Evolutionary conservation across 208 protist genomes (phyloP).

Genomic region (Blechomonas ayalai): DNA sequence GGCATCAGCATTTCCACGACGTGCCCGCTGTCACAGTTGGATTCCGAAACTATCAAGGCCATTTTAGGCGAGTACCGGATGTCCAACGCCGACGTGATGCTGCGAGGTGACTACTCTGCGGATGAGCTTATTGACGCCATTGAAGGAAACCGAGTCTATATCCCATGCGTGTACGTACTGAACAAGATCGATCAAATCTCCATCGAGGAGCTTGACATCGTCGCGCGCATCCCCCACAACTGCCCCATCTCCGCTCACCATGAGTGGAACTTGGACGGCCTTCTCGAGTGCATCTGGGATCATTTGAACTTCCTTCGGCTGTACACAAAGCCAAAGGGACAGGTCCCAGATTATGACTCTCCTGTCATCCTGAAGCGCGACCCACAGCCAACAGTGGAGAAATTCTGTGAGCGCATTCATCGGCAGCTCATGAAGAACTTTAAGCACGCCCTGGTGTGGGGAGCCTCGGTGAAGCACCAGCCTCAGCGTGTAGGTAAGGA

Average conservation of each 20-base stretch:
- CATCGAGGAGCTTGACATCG: slow-evolving; percentile 96
- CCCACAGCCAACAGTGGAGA: slow-evolving; percentile 88
- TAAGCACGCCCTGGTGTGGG: slow-evolving; percentile 99
- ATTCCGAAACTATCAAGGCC: slow-evolving; percentile 89
- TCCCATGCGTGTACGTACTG: slow-evolving; percentile 95
- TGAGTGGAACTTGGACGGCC: slow-evolving; percentile 96
- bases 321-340: slow-evolving; percentile 98
- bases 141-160: slow-evolving; percentile 95
- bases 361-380: slow-evolving; percentile 94
- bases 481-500: slow-evolving; percentile 96
- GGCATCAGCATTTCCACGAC: slow-evolving; percentile 89
- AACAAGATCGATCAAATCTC: slow-evolving; percentile 99
- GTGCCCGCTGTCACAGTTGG: slow-evolving; percentile 81
- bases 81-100: slow-evolving; percentile 92
- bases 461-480: slow-evolving; percentile 96
- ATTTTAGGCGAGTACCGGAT: slow-evolving; percentile 95
- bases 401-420: slow-evolving; percentile 97
- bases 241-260: slow-evolving; percentile 96
- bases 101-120: slow-evolving; percentile 91
- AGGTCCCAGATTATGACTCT: slow-evolving; percentile 96
- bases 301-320: slow-evolving; percentile 96
- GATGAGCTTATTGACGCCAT: slow-evolving; percentile 98
- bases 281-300: slow-evolving; percentile 98
- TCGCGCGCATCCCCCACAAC: slow-evolving; percentile 94
- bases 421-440: slow-evolving; percentile 95